Percentiles rank a stretch among this genome's conserved stretches.
These are phyloP conservation scores for Cucurbitaria berberidis DNA, from an alignment of 2,329 filamentous ascomycete genomes.

Conservation along the genomic window DNA sequence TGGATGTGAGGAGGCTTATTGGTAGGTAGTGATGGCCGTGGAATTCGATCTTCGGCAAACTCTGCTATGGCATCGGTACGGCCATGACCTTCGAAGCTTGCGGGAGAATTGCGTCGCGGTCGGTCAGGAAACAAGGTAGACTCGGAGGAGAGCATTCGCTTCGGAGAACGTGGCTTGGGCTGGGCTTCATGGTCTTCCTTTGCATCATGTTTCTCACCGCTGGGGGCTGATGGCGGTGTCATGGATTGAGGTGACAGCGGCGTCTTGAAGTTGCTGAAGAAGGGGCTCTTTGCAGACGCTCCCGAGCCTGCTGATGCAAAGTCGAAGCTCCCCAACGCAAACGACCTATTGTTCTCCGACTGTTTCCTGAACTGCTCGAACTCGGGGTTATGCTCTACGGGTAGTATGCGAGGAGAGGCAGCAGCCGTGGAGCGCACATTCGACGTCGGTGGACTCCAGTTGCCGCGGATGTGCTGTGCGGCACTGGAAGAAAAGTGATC, in stretches of 20 bases:
- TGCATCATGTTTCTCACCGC: slow-evolving; percentile 16
- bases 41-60: slow-evolving; percentile 41
- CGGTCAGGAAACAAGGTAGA: slow-evolving; percentile 50
- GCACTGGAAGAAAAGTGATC: slow-evolving; percentile 68
- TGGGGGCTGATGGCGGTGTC: slow-evolving; percentile 22
- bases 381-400: slow-evolving; percentile 78
- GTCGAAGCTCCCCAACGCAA: slow-evolving; percentile 50
- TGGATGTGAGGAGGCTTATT: slow-evolving; percentile 22
- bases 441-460: slow-evolving; percentile 76
- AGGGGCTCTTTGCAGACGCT: slow-evolving; percentile 31
- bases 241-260: slow-evolving; percentile 47
- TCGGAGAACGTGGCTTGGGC: slow-evolving; percentile 53
- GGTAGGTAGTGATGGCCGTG: slow-evolving; percentile 42
- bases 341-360: slow-evolving; percentile 64
- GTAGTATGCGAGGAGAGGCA: slow-evolving; percentile 70
- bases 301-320: slow-evolving; percentile 46
- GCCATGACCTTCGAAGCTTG: slow-evolving; percentile 49
- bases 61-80: slow-evolving; percentile 44
- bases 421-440: slow-evolving; percentile 73
- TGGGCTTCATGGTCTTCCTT: slow-evolving; percentile 27
- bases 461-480: slow-evolving; percentile 67
- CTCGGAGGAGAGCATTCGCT: slow-evolving; percentile 56
- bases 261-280: slow-evolving; percentile 30
- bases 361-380: slow-evolving; percentile 80
- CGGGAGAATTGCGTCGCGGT: slow-evolving; percentile 56